Evolutionary conservation across 352 stramenopile species (phyloP).

Genomic region (Phytophthora sp.): DNA sequence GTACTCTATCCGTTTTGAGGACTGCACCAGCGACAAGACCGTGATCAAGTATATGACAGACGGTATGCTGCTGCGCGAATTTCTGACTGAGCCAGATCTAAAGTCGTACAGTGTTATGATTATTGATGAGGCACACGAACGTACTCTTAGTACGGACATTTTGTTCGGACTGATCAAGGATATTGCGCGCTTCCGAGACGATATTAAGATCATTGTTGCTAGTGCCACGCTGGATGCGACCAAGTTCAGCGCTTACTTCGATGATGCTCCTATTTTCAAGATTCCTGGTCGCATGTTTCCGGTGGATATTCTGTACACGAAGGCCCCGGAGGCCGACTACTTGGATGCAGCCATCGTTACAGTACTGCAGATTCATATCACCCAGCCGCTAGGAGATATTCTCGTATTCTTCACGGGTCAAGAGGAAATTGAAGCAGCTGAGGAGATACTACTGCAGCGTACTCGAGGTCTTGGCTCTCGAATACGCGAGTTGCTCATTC

Average conservation of each 20-base stretch:
- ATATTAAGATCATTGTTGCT: slow-evolving; percentile 98
- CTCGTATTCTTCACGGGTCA: slow-evolving; percentile 99
- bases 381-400: slow-evolving; percentile 97
- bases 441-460: slow-evolving; percentile 95
- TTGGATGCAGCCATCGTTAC: slow-evolving; percentile 98
- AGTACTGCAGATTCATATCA: slow-evolving; percentile 99
- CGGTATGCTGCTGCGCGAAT: slow-evolving; percentile 99
- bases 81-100: slow-evolving; percentile 97
- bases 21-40: slow-evolving; percentile 98
- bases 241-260: slow-evolving; percentile 99
- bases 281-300: slow-evolving; percentile 97
- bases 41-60: slow-evolving; percentile 99
- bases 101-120: slow-evolving; percentile 98
- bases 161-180: slow-evolving; percentile 99
- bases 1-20: slow-evolving; percentile 99
- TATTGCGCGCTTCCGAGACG: slow-evolving; percentile 95
- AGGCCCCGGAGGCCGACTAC: slow-evolving; percentile 98
- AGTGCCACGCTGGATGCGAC: slow-evolving; percentile 97
- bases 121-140: slow-evolving; percentile 99
- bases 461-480: slow-evolving; percentile 94
- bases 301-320: slow-evolving; percentile 99
- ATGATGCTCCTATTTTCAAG: slow-evolving; percentile 98
- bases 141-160: slow-evolving; percentile 98
- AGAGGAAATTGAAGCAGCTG: slow-evolving; percentile 99
- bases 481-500: slow-evolving; percentile 98